A percentile compares a stretch with the other conserved stretches of the same genome.
phyloP scores from a whole-genome alignment of 345 rosid genomes.

The Acer saccharum region DNA sequence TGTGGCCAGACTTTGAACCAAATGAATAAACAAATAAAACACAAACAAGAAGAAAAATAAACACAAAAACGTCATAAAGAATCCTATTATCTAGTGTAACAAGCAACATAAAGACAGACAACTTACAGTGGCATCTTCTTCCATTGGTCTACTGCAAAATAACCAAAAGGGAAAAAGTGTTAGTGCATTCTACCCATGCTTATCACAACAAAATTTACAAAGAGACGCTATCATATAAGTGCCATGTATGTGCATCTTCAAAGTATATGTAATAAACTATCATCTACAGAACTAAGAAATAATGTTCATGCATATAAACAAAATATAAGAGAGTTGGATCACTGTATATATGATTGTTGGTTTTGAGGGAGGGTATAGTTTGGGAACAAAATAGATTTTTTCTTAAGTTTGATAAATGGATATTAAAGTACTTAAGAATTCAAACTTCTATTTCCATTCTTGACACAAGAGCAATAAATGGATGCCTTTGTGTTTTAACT shows the following conservation, averaged over 20 bases:
- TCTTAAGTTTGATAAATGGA: background rate
- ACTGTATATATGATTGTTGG: background rate
- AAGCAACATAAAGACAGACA: background rate
- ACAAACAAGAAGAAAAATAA: background rate
- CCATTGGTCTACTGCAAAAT: constrained; percentile 64
- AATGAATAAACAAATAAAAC: background rate
- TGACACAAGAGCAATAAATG: background rate
- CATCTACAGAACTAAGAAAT: background rate
- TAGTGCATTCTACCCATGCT: background rate
- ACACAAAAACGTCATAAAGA: background rate
- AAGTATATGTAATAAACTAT: background rate
- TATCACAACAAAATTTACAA: background rate
- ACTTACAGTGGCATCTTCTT: constrained; percentile 55
- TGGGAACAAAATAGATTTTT: background rate
- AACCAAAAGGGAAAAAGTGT: background rate
- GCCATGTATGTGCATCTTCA: background rate
- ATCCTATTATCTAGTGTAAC: background rate
- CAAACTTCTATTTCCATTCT: background rate
- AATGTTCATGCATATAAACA: background rate
- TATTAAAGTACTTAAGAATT: no score
- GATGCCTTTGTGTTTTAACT: background rate
- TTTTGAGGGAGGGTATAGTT: background rate
- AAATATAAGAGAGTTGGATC: background rate
- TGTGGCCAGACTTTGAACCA: background rate
- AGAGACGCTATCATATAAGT: background rate